Base-by-base conservation (phyloP, 169 alveolate species). In the Plasmodium gonderi region DNA sequence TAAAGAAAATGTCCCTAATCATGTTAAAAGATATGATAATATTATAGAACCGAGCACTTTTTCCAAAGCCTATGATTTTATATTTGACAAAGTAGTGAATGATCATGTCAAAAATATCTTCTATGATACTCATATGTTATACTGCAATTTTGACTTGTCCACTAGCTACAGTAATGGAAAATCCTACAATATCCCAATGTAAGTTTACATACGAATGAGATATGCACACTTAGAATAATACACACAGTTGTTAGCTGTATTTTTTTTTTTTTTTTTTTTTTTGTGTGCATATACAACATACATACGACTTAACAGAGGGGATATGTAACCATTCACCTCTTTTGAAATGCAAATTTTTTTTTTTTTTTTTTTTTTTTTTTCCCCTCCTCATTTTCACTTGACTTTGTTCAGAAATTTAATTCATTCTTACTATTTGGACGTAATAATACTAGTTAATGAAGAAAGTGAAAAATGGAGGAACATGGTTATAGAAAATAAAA, bases 71-170 rank as follows among this genome's bases (percentile, higher is more conserved):
- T 85, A 85, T 85, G 77, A 85, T 44, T 85, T 49, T 47, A 85
- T 85, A 38, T 69, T 85, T 29, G 92, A 85, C 44, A 85, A 51
- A 74, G 92, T 69, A 33, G 42, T 75, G 9, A 85, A 85, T 64
- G 77, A 51, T 3, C 67, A 85, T 3, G 47, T 23, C 14, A 44
- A 36, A 49, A 54, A 85, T 54, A 29, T 72, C 17, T 49, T 54
- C 31, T 74, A 74, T 33, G 87, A 76, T 65, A 45, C 82, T 0
- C 77, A 77, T 20, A 40, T 89, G 74, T 44, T 89, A 49, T 89
- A 89, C n/a, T 89, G 94, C 69, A 60, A 75, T 65, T 89, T 89
- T 42, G 94, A 89, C 49, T 12, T 89, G 23, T 89, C 90, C 36
- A 12, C 75, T 1, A 89, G 14, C 33, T 77, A 76, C 80, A 77